Percentiles rank a stretch among this genome's conserved stretches.
Evolutionary conservation across 2,329 filamentous ascomycete species (phyloP).

Genomic region (Lasiodiplodia sp.): DNA sequence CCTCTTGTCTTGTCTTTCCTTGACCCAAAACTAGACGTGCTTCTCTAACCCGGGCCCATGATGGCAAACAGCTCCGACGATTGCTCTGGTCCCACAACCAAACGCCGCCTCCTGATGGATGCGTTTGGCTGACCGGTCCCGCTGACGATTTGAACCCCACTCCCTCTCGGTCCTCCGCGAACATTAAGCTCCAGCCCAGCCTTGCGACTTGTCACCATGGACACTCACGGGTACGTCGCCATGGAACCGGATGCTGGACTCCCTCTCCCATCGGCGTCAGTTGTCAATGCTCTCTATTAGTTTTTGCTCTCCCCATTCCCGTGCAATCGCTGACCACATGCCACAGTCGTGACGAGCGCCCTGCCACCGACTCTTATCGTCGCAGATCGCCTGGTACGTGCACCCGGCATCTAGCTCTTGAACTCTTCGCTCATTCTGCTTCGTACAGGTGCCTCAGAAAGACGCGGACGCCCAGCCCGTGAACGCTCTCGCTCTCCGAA

Average conservation of each 20-base stretch:
- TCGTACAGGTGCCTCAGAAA: conserved; percentile 5
- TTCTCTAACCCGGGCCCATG: conserved; percentile 50
- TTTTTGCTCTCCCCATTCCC: neutral
- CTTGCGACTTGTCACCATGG: conserved; percentile 38
- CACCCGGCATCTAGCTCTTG: neutral
- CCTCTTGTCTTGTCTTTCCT: conserved; percentile 40
- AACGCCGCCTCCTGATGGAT: conserved; percentile 37
- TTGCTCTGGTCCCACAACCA: conserved; percentile 39
- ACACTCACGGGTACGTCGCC: conserved; percentile 47
- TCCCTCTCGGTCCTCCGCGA: neutral
- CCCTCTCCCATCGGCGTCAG: conserved; percentile 17
- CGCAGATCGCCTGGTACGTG: conserved; percentile 75
- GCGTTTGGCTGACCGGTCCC: conserved; percentile 26
- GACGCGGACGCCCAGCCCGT: conserved; percentile 40
- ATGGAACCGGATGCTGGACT: conserved; percentile 20
- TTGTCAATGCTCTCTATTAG: conserved; percentile 24
- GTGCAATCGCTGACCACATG: conserved; percentile 15
- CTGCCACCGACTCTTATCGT: conserved; percentile 52
- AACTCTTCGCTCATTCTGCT: neutral
- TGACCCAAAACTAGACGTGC: conserved; percentile 41
- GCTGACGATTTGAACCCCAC: conserved; percentile 8
- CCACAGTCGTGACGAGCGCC: conserved; percentile 61
- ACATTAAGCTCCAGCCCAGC: neutral
- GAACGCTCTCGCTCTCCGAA: conserved; percentile 74
- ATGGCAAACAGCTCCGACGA: conserved; percentile 51